These are phyloP conservation scores for Phytophthora gonapodyides DNA, from an alignment of 352 stramenopile genomes.

Conservation along the genomic window DNA sequence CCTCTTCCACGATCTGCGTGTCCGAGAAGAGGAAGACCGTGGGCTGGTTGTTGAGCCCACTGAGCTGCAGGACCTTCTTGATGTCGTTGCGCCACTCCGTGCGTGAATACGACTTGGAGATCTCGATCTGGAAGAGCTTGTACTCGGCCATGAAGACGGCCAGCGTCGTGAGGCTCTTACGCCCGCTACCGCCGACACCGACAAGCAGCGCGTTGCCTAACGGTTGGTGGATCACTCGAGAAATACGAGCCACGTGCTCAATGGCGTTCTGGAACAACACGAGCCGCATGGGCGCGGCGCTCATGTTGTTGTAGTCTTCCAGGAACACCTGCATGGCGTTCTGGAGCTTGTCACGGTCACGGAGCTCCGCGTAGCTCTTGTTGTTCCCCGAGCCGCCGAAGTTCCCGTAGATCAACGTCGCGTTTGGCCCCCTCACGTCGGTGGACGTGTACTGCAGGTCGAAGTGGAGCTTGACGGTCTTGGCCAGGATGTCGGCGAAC, in stretches of 20 bases:
- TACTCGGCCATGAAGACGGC: slow-evolving; percentile 95
- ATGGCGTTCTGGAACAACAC: slow-evolving; percentile 96
- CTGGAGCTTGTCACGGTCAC: slow-evolving; percentile 77
- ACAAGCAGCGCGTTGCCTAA: slow-evolving; percentile 94
- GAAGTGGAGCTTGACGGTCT: slow-evolving; percentile 81
- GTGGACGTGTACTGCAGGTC: slow-evolving; percentile 72
- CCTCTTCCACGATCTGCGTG: slow-evolving; percentile 94
- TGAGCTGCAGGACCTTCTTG: slow-evolving; percentile 87
- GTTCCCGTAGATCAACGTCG: slow-evolving; percentile 88
- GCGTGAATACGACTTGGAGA: slow-evolving; percentile 94
- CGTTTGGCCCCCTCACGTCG: slow-evolving; percentile 59
- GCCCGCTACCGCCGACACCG: slow-evolving; percentile 91
- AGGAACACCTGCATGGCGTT: slow-evolving; percentile 92
- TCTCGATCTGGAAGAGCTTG: slow-evolving; percentile 96
- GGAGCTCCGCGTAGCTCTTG: slow-evolving; percentile 90
- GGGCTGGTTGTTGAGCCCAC: slow-evolving; percentile 78
- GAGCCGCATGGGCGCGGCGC: slow-evolving; percentile 92
- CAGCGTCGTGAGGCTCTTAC: slow-evolving; percentile 93
- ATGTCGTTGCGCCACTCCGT: slow-evolving; percentile 94
- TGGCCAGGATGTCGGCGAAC: slow-evolving; percentile 77
- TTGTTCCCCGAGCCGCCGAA: slow-evolving; percentile 71
- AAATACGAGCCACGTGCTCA: slow-evolving; percentile 94
- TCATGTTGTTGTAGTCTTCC: slow-evolving; percentile 97
- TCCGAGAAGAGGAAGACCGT: slow-evolving; percentile 95
- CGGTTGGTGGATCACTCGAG: slow-evolving; percentile 92